Percentiles rank a stretch among this genome's conserved stretches.
Conservation (phyloP, 345 rosid genomes). For the Salix viminalis region DNA sequence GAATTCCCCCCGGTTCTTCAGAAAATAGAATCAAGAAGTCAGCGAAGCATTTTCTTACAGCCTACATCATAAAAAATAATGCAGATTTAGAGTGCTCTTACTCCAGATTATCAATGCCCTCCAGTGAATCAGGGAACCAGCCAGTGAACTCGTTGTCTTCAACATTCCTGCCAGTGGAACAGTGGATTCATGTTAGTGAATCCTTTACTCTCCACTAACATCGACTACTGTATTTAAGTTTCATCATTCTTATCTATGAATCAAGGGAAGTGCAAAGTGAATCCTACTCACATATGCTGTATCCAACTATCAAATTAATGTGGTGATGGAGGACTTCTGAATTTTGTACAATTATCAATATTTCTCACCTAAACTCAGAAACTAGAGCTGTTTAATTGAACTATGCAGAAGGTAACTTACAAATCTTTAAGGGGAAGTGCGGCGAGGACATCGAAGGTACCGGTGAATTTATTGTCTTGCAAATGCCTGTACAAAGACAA, state of each 20-base stretch:
- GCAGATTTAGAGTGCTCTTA: slow-evolving; percentile 36
- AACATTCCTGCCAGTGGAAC: slow-evolving; percentile 52
- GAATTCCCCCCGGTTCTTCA: slow-evolving; percentile 79
- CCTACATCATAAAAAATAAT: neutral
- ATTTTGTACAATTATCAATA: too few species aligned
- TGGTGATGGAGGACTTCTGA: too few species aligned
- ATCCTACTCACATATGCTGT: too few species aligned
- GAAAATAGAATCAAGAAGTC: slow-evolving; percentile 8
- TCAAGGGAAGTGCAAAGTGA: too few species aligned
- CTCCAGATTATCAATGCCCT: slow-evolving; percentile 55
- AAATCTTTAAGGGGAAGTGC: slow-evolving; percentile 69
- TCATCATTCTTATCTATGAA: too few species aligned
- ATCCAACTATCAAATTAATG: too few species aligned
- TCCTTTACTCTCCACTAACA: neutral
- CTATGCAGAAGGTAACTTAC: slow-evolving; percentile 39
- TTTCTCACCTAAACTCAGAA: too few species aligned
- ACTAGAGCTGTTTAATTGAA: too few species aligned
- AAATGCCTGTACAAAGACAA: slow-evolving; percentile 40
- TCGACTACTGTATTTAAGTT: neutral
- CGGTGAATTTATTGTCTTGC: slow-evolving; percentile 72
- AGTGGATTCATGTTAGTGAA: neutral
- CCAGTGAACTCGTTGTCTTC: slow-evolving; percentile 78
- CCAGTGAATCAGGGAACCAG: slow-evolving; percentile 76
- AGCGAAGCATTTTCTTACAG: slow-evolving; percentile 12
- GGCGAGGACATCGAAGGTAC: slow-evolving; percentile 59